phyloP scores from a whole-genome alignment of 106 monocot genomes.

The Allium sativum region DNA sequence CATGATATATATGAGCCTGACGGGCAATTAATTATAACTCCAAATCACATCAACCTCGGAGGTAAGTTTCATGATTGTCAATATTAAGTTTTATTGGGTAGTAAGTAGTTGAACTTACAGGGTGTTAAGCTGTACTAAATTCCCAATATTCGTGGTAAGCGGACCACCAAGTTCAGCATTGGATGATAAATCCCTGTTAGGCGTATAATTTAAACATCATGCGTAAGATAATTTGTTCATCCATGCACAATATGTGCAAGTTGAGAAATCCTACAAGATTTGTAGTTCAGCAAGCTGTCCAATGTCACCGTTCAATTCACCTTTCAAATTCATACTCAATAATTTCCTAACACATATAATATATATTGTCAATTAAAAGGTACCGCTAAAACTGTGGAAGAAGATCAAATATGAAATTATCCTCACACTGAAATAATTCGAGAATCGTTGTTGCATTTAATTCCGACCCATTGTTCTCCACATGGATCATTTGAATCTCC shows the following conservation, averaged over 20 bases:
- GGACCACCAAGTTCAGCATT: constrained; percentile 13
- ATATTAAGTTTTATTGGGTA: too few relatives aligned
- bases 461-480: constrained; percentile 47
- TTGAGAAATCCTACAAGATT: constrained; percentile 35
- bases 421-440: constrained; percentile 58
- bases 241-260: too few relatives aligned
- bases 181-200: constrained; percentile 11
- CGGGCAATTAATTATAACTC: too few relatives aligned
- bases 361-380: neutral
- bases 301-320: constrained; percentile 47
- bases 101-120: constrained; percentile 1
- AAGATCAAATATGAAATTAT: neutral
- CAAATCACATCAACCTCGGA: too few relatives aligned
- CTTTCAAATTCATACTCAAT: constrained; percentile 44
- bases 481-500: constrained; percentile 13
- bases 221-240: neutral
- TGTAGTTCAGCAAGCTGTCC: constrained; percentile 38
- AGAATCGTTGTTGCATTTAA: constrained; percentile 23
- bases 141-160: constrained; percentile 12
- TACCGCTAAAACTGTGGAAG: neutral
- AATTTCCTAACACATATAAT: constrained; percentile 33
- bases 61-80: too few relatives aligned
- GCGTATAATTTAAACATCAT: constrained; percentile 4
- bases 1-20: too few relatives aligned
- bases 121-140: constrained; percentile 6